A percentile compares a stretch with the other conserved stretches of the same genome.
Conservation (phyloP, 768 basidiomycete species). For the Xanthoconium stramineum region DNA sequence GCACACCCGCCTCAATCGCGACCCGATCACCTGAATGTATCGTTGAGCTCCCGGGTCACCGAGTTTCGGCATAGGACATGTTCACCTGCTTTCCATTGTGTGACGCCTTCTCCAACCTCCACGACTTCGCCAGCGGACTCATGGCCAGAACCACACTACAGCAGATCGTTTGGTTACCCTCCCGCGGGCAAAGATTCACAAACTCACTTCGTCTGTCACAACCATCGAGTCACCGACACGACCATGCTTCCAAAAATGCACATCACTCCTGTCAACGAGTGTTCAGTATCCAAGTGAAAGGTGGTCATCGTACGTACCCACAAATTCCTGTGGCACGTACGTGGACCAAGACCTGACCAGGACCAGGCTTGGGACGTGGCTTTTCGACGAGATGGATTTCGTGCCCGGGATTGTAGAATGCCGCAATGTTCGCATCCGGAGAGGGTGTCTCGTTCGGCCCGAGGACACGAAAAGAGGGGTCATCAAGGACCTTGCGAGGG, state of each 20-base stretch:
- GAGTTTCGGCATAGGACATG: background rate
- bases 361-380: conserved; percentile 55
- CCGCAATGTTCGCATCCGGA: conserved; percentile 52
- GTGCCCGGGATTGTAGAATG: conserved; percentile 61
- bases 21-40: conserved; percentile 53
- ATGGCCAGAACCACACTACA: conserved; percentile 64
- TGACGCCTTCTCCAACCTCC: conserved; percentile 64
- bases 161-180: background rate
- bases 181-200: background rate
- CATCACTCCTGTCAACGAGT: conserved; percentile 50
- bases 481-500: conserved; percentile 53
- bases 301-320: conserved; percentile 41
- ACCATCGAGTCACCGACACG: conserved; percentile 68
- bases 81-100: conserved; percentile 58
- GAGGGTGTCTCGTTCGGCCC: conserved; percentile 48
- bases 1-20: conserved; percentile 68
- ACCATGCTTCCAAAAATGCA: conserved; percentile 74
- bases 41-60: background rate
- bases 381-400: conserved; percentile 69
- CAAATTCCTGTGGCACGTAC: conserved; percentile 70
- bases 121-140: conserved; percentile 68
- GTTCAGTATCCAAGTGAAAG: background rate
- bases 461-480: conserved; percentile 54
- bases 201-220: conserved; percentile 57
- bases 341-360: conserved; percentile 63